Evolutionary conservation across 305 asterid genomes (phyloP), one percentile per base, ranked within the genome.

Genomic region (Fraxinus dipetala): DNA sequence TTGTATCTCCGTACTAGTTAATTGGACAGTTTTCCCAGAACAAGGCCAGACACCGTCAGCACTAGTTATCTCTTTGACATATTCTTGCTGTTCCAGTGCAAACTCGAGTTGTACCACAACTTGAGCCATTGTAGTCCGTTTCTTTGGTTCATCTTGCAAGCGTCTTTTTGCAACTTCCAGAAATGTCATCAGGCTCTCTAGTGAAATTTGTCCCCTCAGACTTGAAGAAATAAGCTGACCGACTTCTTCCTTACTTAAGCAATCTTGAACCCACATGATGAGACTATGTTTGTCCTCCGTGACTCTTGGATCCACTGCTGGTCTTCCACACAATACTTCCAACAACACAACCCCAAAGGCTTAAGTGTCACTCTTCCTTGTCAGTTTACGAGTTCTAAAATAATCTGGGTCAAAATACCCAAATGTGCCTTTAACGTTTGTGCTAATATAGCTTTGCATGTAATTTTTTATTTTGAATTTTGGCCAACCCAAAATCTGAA

Each of bases 381-480:
- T 79, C 70, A 87, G 63, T 63, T 51, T 87, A 0, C 35, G 28
- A 1, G 87, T 87, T 10, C 26, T 14, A 1, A 16, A 1, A 79
- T 89, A 90, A 61, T 85, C 26, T 30, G 93, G 90, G 48, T 90
- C 93, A 16, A 87, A 54, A 81, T 88, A 90, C 48, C 91, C 93
- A 63, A 0, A 4, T 5, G 90, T 85, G 4, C 90, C 90, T 78
- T 83, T 87, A 13, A 88, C 86, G 3, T 78, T 80, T 63, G 91
- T 87, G 78, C 31, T 83, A 5, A 89, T 78, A 43, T 86, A 82
- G 79, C 84, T 86, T 51, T 78, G 77, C 45, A 79, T 7, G n/a
- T 81, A 76, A 77, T 48, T 81, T 73, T 67, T 77, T 72, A 7
- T 76, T 76, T 80, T 85, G 88, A 22, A 26, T 48, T 78, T 85